These are phyloP conservation scores for Astrothelium macrocarpum DNA, from an alignment of 495 filamentous ascomycete genomes.

Conservation along the genomic window DNA sequence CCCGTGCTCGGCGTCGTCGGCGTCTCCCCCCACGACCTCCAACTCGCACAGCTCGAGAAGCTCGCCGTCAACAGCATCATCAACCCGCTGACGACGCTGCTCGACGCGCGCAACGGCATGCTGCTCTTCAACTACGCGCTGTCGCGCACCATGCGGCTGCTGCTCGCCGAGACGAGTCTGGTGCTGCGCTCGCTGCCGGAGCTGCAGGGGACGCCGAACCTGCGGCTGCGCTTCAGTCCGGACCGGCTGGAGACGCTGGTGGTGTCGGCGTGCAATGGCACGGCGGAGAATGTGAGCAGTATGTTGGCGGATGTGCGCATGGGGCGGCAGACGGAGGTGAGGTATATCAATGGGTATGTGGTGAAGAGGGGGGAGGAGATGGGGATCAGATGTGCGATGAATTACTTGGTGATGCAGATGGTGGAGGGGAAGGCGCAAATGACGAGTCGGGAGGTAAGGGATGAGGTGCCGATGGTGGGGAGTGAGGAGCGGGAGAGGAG, in stretches of 20 bases:
- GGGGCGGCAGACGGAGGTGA: conserved; percentile 61
- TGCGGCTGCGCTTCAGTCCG: conserved; percentile 44
- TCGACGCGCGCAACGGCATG: conserved; percentile 63
- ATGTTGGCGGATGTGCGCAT: conserved; percentile 70
- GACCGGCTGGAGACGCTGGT: conserved; percentile 48
- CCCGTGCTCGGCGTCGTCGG: conserved; percentile 36
- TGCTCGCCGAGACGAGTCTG: conserved; percentile 56
- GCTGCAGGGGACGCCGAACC: conserved; percentile 50
- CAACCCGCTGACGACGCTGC: conserved; percentile 68
- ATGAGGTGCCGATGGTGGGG: conserved; percentile 30
- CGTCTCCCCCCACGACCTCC: conserved; percentile 41
- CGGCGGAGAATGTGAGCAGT: conserved; percentile 57
- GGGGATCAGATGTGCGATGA: conserved; percentile 53
- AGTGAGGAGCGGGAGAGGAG: background rate
- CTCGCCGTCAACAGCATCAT: conserved; percentile 71
- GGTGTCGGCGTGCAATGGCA: conserved; percentile 49
- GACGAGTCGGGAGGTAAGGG: conserved; percentile 30
- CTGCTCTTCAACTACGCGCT: conserved; percentile 53
- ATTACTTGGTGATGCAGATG: conserved; percentile 57
- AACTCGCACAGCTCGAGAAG: conserved; percentile 63
- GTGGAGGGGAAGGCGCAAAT: conserved; percentile 45
- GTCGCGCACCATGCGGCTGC: conserved; percentile 46
- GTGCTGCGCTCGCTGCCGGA: conserved; percentile 60
- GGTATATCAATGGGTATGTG: conserved; percentile 79
- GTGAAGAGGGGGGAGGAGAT: conserved; percentile 59